phyloP scores from a whole-genome alignment of 495 filamentous ascomycete genomes.

The Penicillium turbatum region DNA sequence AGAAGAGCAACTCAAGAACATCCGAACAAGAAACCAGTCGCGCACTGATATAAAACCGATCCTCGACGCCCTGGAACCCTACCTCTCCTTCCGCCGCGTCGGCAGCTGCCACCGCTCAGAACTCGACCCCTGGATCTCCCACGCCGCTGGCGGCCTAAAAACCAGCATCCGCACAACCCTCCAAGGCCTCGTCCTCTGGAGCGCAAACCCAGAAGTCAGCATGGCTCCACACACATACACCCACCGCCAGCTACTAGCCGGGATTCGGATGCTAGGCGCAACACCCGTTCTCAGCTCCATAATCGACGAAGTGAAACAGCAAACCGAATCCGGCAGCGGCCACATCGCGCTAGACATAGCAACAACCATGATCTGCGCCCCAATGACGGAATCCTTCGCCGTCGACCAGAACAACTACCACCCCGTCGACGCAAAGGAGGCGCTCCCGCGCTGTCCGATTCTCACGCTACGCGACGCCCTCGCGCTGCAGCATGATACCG shows the following conservation, averaged over 20 bases:
- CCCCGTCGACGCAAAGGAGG: conserved; percentile 38
- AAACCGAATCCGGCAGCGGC: conserved; percentile 49
- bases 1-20: conserved; percentile 67
- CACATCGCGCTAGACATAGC: conserved; percentile 70
- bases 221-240: conserved; percentile 72
- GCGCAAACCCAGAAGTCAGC: conserved; percentile 56
- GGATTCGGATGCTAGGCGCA: conserved; percentile 67
- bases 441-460: conserved; percentile 35
- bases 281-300: conserved; percentile 56
- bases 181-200: conserved; percentile 70
- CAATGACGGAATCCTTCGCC: conserved; percentile 48
- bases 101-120: conserved; percentile 65
- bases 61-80: conserved; percentile 62
- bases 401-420: conserved; percentile 42
- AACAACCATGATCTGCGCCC: conserved; percentile 68
- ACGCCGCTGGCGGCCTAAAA: conserved; percentile 55
- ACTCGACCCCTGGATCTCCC: conserved; percentile 68
- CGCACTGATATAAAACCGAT: conserved; percentile 69
- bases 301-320: conserved; percentile 65
- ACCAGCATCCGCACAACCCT: conserved; percentile 62
- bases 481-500: conserved; percentile 57
- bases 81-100: conserved; percentile 62
- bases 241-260: conserved; percentile 66
- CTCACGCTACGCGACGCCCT: conserved; percentile 69
- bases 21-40: conserved; percentile 63